A percentile compares a stretch with the other conserved stretches of the same genome.
phyloP scores from a whole-genome alignment of 176 grass and related monocot species.

The Tuctoria greenei region DNA sequence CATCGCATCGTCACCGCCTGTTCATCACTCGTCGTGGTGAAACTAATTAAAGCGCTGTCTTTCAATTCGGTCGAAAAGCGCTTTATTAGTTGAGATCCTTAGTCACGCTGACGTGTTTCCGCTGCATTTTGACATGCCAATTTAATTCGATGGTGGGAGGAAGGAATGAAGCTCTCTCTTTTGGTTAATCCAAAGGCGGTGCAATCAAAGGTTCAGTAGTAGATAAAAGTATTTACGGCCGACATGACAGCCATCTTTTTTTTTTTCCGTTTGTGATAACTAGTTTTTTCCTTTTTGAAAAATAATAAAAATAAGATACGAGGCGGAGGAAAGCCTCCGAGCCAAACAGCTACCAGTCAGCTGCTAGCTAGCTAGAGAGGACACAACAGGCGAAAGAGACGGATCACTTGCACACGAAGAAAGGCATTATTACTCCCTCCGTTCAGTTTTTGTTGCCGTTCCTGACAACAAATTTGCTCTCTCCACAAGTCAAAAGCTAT shows the following conservation, averaged over 20 bases:
- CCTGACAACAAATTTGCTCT: too few species aligned
- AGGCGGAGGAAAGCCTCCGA: neutral
- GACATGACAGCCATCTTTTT: neutral
- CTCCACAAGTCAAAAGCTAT: too few species aligned
- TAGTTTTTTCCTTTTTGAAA: neutral
- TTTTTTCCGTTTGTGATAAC: neutral
- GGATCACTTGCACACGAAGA: conserved; percentile 42
- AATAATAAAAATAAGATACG: neutral
- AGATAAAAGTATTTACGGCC: neutral
- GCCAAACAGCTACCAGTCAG: neutral
- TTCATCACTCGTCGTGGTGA: conserved; percentile 1
- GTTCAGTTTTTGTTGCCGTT: too few species aligned
- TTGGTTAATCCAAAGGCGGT: conserved; percentile 20
- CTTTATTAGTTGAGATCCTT: conserved; percentile 29
- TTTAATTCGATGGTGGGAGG: conserved; percentile 20
- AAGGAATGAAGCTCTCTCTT: neutral
- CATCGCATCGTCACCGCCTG: neutral
- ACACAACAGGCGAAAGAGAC: conserved; percentile 8
- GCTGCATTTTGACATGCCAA: conserved; percentile 25
- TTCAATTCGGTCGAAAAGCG: neutral
- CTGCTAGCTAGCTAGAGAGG: neutral
- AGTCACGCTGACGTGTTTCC: conserved; percentile 45
- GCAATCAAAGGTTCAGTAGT: neutral
- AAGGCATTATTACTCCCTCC: conserved; percentile 22
- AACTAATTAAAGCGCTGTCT: conserved; percentile 27